Evolutionary conservation across 768 basidiomycete species (phyloP).

Genomic region (Lyophyllum shimeji): DNA sequence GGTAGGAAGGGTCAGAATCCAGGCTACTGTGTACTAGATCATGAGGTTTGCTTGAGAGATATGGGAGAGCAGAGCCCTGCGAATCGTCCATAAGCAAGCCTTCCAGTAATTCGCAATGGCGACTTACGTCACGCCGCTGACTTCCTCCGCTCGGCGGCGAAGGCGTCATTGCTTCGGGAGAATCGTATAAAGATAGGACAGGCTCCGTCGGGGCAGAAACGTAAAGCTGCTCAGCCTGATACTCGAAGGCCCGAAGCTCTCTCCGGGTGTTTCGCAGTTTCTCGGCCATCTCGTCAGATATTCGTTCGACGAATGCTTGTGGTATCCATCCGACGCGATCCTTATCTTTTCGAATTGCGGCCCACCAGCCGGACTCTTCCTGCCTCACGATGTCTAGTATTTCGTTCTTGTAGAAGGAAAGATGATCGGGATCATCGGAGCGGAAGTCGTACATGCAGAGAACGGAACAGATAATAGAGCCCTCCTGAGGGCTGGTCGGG

Average conservation of each 20-base stretch:
- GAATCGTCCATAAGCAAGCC: background rate
- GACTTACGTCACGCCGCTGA: slow-evolving; percentile 1
- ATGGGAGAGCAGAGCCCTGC: slow-evolving; percentile 2
- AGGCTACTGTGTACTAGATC: background rate
- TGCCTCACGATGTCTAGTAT: slow-evolving; percentile 66
- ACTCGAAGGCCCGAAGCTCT: slow-evolving; percentile 46
- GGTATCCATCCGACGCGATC: slow-evolving; percentile 75
- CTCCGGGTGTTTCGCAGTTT: slow-evolving; percentile 42
- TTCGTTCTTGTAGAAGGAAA: slow-evolving; percentile 65
- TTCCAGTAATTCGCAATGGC: background rate
- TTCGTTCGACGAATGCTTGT: slow-evolving; percentile 59
- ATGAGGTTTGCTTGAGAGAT: background rate
- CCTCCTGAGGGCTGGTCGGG: slow-evolving; percentile 28
- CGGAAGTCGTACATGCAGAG: slow-evolving; percentile 70
- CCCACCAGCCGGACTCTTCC: slow-evolving; percentile 82
- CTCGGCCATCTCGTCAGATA: slow-evolving; percentile 52
- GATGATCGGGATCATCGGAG: slow-evolving; percentile 58
- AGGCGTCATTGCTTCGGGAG: slow-evolving; percentile 5
- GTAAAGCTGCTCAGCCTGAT: slow-evolving; percentile 46
- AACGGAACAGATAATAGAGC: slow-evolving; percentile 46
- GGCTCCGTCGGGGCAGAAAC: slow-evolving; percentile 35
- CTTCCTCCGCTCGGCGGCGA: slow-evolving; percentile 6
- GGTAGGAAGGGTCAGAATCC: slow-evolving; percentile 10
- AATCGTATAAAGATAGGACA: slow-evolving; percentile 24
- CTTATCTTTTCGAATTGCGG: slow-evolving; percentile 58